Evolutionary conservation across 2,329 filamentous ascomycete species (phyloP).

Genomic region (Coleophoma eucalyptorum): DNA sequence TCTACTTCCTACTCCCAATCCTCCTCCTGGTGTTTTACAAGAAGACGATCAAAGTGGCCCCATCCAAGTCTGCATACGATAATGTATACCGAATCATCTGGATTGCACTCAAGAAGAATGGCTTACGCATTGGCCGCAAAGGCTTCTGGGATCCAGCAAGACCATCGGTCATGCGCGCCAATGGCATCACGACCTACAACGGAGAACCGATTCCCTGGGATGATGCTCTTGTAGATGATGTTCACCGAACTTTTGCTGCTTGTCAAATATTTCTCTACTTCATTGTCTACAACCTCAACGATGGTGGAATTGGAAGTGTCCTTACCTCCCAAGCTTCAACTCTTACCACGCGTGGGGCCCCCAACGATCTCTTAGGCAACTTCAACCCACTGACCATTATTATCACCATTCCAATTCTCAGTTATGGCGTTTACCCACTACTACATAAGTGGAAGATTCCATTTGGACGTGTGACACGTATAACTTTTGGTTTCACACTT

Average conservation of each 20-base stretch:
- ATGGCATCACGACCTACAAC: conserved; percentile 46
- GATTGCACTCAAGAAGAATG: conserved; percentile 58
- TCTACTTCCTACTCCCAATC: conserved; percentile 58
- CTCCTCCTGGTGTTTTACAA: conserved; percentile 34
- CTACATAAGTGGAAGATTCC: conserved; percentile 57
- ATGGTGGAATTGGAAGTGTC: conserved; percentile 41
- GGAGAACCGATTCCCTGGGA: conserved; percentile 74
- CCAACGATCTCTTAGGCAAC: conserved; percentile 73
- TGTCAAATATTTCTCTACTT: conserved; percentile 60
- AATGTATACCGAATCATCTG: conserved; percentile 59
- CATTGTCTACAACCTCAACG: conserved; percentile 31
- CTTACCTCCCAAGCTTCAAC: conserved; percentile 44
- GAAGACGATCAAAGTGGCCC: conserved; percentile 56
- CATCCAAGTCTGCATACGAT: conserved; percentile 65
- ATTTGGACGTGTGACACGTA: conserved; percentile 72
- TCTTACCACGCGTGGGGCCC: conserved; percentile 59
- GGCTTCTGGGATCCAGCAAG: conserved; percentile 64
- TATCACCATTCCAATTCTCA: conserved; percentile 67
- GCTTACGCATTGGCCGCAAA: conserved; percentile 49
- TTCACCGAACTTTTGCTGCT: conserved; percentile 62
- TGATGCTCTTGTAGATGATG: conserved; percentile 75
- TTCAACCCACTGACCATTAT: conserved; percentile 71
- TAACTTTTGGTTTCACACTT: conserved; percentile 61
- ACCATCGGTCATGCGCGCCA: conserved; percentile 54
- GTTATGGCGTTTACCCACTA: conserved; percentile 61